Base-by-base conservation (phyloP, 805 yeast species). In the Saccharomycopsis fermentans region DNA sequence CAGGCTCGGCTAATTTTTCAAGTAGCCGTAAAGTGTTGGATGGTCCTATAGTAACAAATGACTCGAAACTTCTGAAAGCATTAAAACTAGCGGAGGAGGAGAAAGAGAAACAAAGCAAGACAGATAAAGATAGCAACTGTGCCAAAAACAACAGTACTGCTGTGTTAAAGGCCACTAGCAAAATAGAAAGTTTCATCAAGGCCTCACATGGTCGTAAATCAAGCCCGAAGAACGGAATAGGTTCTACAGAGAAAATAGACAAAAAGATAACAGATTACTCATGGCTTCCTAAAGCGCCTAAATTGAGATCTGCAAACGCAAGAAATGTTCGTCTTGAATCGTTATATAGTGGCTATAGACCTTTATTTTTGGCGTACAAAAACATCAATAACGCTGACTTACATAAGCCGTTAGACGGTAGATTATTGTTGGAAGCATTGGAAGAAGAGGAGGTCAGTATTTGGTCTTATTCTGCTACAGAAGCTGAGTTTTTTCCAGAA, bases 281-380 rank as follows among this genome's bases (percentile, higher is more conserved):
- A 1, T 58, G 61, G 59, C 32, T 61, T n/a, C 63, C 63, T 17
- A 58, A 61, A 39, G 63, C 63, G n/a, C 63, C 63, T 14, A 59
- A 58, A 29, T 52, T 61, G 39, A 57, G 54, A 27, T 32, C 55
- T 9, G 56, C 57, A 27, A 32, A 58, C 11, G 39, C 55, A 21
- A 52, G 58, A 6, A 59, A 61, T 4, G 40, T 61, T 16, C 54
- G 58, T 12, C 16, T 61, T 4, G 55, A 61, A 19, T 37, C 60
- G 1, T 43, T 61, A 19, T 61, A 52, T 51, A 56, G 60, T 37
- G 63, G 63, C 6, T 61, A 61, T 52, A 40, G 63, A 36, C 63
- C 63, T 4, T 19, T 61, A 37, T 61, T 61, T 50, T 27, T 61
- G 35, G 37, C 57, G 35, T 55, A 60, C 52, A 54, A 48, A 24